Evolutionary conservation across 371 early-diverging fungal genomes (phyloP).

Genomic region (Zopfochytrium polystomum): DNA sequence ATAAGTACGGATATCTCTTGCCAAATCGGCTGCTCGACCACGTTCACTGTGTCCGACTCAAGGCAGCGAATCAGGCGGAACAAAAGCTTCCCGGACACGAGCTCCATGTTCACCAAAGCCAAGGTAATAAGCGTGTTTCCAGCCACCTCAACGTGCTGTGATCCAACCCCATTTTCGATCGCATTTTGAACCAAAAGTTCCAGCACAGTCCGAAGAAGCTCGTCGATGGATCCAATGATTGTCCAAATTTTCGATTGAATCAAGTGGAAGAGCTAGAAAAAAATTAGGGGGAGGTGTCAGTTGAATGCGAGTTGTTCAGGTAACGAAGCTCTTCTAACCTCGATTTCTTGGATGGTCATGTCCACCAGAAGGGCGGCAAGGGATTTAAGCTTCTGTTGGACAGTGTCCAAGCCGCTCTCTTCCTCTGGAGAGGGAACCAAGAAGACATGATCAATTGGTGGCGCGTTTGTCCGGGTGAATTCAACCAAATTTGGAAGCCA

Average conservation of each 20-base stretch:
- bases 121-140: constrained; percentile 84
- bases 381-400: constrained; percentile 60
- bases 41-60: constrained; percentile 58
- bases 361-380: constrained; percentile 75
- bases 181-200: constrained; percentile 77
- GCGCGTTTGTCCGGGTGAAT: constrained; percentile 13
- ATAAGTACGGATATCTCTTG: constrained; percentile 81
- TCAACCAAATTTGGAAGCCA: constrained; percentile 80
- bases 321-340: constrained; percentile 46
- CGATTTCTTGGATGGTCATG: constrained; percentile 77
- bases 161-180: constrained; percentile 75
- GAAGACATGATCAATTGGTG: background rate
- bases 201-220: constrained; percentile 74
- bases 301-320: background rate
- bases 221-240: constrained; percentile 73
- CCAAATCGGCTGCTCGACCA: constrained; percentile 76
- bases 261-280: constrained; percentile 64
- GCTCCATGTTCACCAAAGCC: constrained; percentile 68
- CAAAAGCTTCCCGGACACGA: constrained; percentile 71
- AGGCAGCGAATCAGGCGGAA: constrained; percentile 64
- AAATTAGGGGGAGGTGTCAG: constrained; percentile 6
- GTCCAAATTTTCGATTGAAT: constrained; percentile 86
- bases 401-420: background rate
- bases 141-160: constrained; percentile 76
- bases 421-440: background rate